phyloP scores from a whole-genome alignment of 2,329 filamentous ascomycete genomes.

The Chaetomium sp. region DNA sequence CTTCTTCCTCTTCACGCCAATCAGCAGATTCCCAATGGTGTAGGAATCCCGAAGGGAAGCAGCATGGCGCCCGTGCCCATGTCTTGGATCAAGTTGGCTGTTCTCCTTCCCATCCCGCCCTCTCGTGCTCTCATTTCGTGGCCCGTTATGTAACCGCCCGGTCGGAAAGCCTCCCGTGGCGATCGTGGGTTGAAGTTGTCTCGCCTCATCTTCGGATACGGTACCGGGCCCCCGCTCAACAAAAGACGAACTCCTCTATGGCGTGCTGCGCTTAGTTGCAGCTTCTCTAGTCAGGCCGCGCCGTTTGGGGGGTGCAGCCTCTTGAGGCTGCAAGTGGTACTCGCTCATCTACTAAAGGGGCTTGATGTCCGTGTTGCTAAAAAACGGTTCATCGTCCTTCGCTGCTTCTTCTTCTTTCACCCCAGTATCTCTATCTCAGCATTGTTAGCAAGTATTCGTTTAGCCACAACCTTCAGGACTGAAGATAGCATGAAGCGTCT shows the following conservation, averaged over 20 bases:
- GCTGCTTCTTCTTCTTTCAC: not conserved
- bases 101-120: not conserved
- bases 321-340: not conserved
- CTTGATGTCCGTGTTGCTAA: not conserved
- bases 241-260: not conserved
- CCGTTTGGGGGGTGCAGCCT: not conserved
- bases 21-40: not conserved
- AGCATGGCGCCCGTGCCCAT: not conserved
- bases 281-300: not conserved
- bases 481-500: not conserved
- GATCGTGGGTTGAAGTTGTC: constrained; percentile 16
- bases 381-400: not conserved
- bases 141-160: constrained; percentile 10
- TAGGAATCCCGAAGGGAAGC: not conserved
- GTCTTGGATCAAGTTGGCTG: constrained; percentile 7
- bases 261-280: constrained; percentile 13
- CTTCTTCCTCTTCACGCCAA: constrained; percentile 6
- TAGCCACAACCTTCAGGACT: not conserved
- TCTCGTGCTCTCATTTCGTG: not conserved
- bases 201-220: constrained; percentile 12
- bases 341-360: constrained; percentile 1
- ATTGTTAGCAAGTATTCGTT: constrained; percentile 13
- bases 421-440: not conserved
- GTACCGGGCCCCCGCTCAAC: not conserved
- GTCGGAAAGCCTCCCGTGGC: constrained; percentile 14